Conservation (phyloP, 768 basidiomycete species). For the Lactifluus pinguis region DNA sequence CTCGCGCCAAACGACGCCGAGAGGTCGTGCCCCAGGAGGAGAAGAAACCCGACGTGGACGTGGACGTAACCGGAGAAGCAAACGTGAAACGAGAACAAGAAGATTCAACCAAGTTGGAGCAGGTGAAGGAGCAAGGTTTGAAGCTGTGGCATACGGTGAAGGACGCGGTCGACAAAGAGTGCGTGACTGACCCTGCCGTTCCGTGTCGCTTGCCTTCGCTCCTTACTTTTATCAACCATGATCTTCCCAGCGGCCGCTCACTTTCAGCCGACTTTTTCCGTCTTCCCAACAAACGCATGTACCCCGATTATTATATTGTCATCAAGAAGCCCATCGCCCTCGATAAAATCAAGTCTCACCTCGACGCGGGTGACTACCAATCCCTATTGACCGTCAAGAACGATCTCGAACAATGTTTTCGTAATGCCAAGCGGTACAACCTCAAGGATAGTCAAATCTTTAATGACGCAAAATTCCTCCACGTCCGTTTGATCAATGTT, state of each 20-base stretch:
- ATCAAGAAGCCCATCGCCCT: conserved; percentile 80
- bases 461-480: conserved; percentile 71
- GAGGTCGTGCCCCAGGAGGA: conserved; percentile 30
- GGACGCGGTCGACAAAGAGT: conserved; percentile 84
- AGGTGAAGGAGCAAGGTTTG: conserved; percentile 56
- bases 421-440: conserved; percentile 78
- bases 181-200: conserved; percentile 41
- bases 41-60: conserved; percentile 36
- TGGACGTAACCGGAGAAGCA: conserved; percentile 27
- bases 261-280: conserved; percentile 59
- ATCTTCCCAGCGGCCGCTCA: conserved; percentile 44
- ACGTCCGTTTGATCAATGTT: conserved; percentile 40
- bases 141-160: conserved; percentile 70
- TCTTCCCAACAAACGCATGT: conserved; percentile 60
- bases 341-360: conserved; percentile 78
- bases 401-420: conserved; percentile 72
- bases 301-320: conserved; percentile 79
- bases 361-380: conserved; percentile 50
- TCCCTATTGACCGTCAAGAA: conserved; percentile 57
- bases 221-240: conserved; percentile 24
- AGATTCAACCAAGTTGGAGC: conserved; percentile 23
- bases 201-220: conserved; percentile 21
- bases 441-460: conserved; percentile 70
- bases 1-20: conserved; percentile 45
- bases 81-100: conserved; percentile 24